Base-by-base conservation (phyloP, 495 filamentous ascomycete species). In the Xylaria scruposa region DNA sequence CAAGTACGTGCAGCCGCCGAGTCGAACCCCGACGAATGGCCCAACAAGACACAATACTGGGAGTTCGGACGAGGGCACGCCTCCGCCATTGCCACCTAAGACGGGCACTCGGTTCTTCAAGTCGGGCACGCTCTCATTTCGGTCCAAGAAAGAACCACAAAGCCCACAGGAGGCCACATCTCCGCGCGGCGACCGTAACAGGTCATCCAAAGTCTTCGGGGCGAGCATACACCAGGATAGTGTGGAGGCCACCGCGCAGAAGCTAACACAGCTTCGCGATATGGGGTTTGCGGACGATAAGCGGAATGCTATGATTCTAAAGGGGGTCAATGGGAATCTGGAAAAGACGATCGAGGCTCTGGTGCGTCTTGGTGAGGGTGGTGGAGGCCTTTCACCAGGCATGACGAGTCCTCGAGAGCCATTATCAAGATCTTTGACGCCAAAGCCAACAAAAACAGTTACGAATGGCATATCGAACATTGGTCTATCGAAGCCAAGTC, bases 261-360 rank as follows among this genome's bases (percentile, higher is more conserved):
- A 97, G 80, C 82, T 99, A 77, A 87, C 88, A 10, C 90, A 88
- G 19, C 83, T 99, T 65, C 87, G 89, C 61, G 94, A 97, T 67
- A 97, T 98, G 96, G 96, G 96, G 1, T 99, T 99, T 76, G 86
- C 79, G 42, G 94, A 99, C 77, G 91, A 95, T 46, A 90, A 90
- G 71, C 88, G 92, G 58, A 98, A 97, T 73, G 82, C 88, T 15
- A 89, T 90, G 67, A 90, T 97, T 31, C 81, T 99, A 33, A 92
- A 93, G 70, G 91, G 91, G 13, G 84, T 94, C 8, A 86, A 90
- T 70, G 96, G 97, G 2, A 94, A 97, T 75, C 73, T 99, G 51
- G 92, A 97, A 68, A 92, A 90, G 76, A 86, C 94, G 0, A 88
- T 97, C 40, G 95, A 98, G 79, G 90, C 94, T 19, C 78, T 99